phyloP scores from a whole-genome alignment of 345 rosid species.

The Gossypium mustelinum region DNA sequence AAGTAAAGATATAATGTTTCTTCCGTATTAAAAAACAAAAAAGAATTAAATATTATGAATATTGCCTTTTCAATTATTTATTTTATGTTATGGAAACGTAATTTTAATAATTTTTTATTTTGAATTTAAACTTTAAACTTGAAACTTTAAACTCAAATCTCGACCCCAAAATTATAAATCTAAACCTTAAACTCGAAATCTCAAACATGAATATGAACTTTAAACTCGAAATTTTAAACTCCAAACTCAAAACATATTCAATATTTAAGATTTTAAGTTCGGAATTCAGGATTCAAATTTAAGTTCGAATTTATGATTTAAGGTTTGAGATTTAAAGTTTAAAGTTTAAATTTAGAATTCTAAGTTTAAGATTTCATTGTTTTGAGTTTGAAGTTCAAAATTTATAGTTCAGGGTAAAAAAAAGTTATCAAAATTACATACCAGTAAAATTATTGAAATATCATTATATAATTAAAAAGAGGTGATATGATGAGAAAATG shows the following conservation, averaged over 20 bases:
- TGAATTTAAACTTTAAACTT: fast-evolving
- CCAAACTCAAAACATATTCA: too few species aligned
- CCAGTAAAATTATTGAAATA: fast-evolving
- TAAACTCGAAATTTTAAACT: too few species aligned
- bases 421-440: fast-evolving
- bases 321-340: fast-evolving
- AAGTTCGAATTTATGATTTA: fast-evolving
- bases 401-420: fast-evolving
- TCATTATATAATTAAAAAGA: fast-evolving
- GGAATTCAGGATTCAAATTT: fast-evolving
- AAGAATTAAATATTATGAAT: too few species aligned
- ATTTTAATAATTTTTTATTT: too few species aligned
- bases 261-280: fast-evolving
- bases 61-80: too few species aligned
- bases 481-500: fast-evolving
- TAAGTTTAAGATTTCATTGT: too few species aligned
- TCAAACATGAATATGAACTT: too few species aligned
- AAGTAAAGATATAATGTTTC: too few species aligned
- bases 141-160: fast-evolving
- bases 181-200: fast-evolving
- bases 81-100: fast-evolving
- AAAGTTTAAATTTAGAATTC: fast-evolving
- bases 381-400: fast-evolving
- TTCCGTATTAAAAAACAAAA: too few species aligned
- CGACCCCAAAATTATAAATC: fast-evolving